Percentiles rank a stretch among this genome's conserved stretches.
Conservation (phyloP, 139 green algal species). For the Closterium sp. region DNA sequence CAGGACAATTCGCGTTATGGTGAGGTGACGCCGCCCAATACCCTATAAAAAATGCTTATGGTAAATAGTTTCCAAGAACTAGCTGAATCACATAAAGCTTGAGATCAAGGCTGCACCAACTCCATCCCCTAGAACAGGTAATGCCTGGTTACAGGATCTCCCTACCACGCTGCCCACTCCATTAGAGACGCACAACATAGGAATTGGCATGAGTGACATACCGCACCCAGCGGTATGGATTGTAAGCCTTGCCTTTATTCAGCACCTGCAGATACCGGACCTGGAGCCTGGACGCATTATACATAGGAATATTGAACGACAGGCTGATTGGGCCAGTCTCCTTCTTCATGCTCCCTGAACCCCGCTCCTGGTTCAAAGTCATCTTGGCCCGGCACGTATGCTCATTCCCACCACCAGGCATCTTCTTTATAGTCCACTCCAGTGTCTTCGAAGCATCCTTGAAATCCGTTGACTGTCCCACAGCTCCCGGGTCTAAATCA, state of each 20-base stretch:
- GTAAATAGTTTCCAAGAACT: too few species aligned
- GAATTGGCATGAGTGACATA: slow-evolving; percentile 76
- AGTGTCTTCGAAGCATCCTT: slow-evolving; percentile 46
- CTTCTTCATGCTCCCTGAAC: slow-evolving; percentile 49
- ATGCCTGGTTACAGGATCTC: too few species aligned
- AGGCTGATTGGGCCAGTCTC: slow-evolving; percentile 88
- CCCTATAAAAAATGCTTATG: too few species aligned
- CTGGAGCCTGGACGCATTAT: slow-evolving; percentile 59
- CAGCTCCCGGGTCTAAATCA: slow-evolving; percentile 25
- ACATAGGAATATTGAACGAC: slow-evolving; percentile 90
- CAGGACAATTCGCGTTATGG: too few species aligned
- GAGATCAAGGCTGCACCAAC: too few species aligned
- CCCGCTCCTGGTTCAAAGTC: slow-evolving; percentile 29
- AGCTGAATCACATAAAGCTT: too few species aligned
- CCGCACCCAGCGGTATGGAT: slow-evolving; percentile 77
- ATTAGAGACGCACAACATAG: slow-evolving; percentile 59
- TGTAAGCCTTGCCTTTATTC: slow-evolving; percentile 76
- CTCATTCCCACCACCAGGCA: slow-evolving; percentile 32
- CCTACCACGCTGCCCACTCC: neutral
- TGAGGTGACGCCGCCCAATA: too few species aligned
- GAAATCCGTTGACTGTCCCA: slow-evolving; percentile 54
- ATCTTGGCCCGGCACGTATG: slow-evolving; percentile 33
- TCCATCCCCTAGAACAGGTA: too few species aligned
- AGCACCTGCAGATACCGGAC: slow-evolving; percentile 80
- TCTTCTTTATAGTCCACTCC: slow-evolving; percentile 57